Evolutionary conservation across 2,329 filamentous ascomycete genomes (phyloP), one percentile per base, ranked within the genome.

Genomic region (Colletotrichum sansevieriae): DNA sequence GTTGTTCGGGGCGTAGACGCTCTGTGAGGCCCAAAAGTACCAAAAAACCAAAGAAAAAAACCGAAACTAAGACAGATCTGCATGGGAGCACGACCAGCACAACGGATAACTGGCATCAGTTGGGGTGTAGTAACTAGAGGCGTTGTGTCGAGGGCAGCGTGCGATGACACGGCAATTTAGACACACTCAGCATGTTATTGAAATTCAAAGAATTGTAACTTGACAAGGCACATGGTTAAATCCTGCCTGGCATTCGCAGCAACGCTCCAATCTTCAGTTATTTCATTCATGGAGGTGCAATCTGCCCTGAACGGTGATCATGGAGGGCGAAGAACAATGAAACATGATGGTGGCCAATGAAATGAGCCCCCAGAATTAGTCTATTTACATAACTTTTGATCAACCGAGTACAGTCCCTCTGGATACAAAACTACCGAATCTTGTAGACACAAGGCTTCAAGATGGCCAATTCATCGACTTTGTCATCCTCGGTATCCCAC

Each of bases 391-490:
- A 44, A 62, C 49, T 43, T 69, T 66, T 66, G 39, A 43, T 51
- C 18, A 51, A 11, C 49, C 41, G 15, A 20, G 20, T 3, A 52
- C 61, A 22, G 9, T 8, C 8, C 29, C 39, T 13, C 18, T 33
- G 8, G 22, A 25, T 37, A 51, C 39, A 33, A 8, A 25, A 25
- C 20, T 85, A 97, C 74, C 95, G 88, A 73, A 95, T 88, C 83
- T 98, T 98, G 81, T 98, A 98, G 70, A 98, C 90, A 82, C 96
- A 98, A 18, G 96, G 96, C 84, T 98, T 98, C 74, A 99, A 80
- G 64, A 95, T 85, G 37, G 78, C 81, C 60, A 83, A 82, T 77
- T 91, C 93, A 73, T 91, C 89, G 5, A 84, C 85, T 12, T 84
- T 86, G 33, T 84, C 83, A 63, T 83, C 83, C 63, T 83, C 84